Evolutionary conservation across 2,329 filamentous ascomycete genomes (phyloP).

Genomic region (Ophiocordyceps camponoti-floridani): DNA sequence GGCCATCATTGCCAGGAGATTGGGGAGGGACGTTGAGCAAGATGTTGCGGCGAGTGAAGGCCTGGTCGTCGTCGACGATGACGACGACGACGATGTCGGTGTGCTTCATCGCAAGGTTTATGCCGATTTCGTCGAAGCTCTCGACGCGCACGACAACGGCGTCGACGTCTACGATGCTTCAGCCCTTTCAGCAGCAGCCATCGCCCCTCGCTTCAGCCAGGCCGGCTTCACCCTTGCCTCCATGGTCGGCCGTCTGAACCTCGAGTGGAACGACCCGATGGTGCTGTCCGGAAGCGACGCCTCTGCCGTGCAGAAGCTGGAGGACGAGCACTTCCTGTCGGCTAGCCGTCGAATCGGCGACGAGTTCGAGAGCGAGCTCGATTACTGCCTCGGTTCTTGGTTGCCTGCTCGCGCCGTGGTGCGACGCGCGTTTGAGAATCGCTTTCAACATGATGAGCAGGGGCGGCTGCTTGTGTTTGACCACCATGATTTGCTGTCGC

Average conservation of each 20-base stretch:
- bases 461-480: conserved; percentile 72
- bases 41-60: background rate
- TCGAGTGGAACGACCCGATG: conserved; percentile 54
- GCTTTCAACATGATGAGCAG: conserved; percentile 48
- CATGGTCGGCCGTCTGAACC: conserved; percentile 64
- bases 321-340: conserved; percentile 62
- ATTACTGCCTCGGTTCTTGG: conserved; percentile 62
- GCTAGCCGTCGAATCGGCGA: conserved; percentile 77
- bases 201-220: conserved; percentile 70
- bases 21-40: background rate
- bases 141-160: conserved; percentile 96
- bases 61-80: conserved; percentile 21
- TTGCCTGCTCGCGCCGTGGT: conserved; percentile 73
- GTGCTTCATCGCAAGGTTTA: conserved; percentile 81
- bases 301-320: conserved; percentile 44
- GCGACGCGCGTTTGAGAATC: conserved; percentile 52
- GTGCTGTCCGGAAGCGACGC: conserved; percentile 23
- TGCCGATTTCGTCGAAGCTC: conserved; percentile 80
- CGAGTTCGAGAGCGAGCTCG: conserved; percentile 67
- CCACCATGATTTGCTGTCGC: conserved; percentile 36
- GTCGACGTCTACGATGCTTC: conserved; percentile 65
- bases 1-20: conserved; percentile 49
- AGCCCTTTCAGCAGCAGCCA: conserved; percentile 47
- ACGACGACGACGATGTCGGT: conserved; percentile 48
- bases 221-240: conserved; percentile 72